phyloP scores from a whole-genome alignment of 1,284 basidiomycete species.

The Polyporus tsugae region DNA sequence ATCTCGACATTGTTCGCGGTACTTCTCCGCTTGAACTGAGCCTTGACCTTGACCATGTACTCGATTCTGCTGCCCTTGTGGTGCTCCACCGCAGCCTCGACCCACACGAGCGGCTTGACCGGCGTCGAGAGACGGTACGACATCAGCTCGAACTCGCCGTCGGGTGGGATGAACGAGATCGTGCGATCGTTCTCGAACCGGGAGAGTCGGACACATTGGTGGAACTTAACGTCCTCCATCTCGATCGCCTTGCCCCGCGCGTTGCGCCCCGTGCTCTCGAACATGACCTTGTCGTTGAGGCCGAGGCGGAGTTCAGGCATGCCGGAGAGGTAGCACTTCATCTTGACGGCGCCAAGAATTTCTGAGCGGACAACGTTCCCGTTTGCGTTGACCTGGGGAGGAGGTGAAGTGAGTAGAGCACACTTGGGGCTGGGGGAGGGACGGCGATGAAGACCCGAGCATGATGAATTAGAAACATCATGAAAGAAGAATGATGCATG shows the following conservation, averaged over 20 bases:
- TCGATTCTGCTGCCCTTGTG: conserved; percentile 95
- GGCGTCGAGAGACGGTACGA: conserved; percentile 95
- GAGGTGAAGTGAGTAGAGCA: background rate
- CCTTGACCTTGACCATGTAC: conserved; percentile 98
- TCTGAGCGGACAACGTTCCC: conserved; percentile 98
- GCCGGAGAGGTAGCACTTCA: conserved; percentile 99
- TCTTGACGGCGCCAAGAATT: conserved; percentile 97
- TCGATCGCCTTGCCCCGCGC: conserved; percentile 98
- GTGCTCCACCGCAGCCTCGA: conserved; percentile 95
- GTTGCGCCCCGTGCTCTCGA: conserved; percentile 95
- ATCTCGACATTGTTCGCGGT: conserved; percentile 99
- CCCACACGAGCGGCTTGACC: conserved; percentile 98
- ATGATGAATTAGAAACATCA: background rate
- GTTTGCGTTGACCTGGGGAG: conserved; percentile 87
- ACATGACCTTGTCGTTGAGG: conserved; percentile 99
- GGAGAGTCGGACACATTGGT: conserved; percentile 99
- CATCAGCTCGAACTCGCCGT: conserved; percentile 99
- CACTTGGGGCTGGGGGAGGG: background rate
- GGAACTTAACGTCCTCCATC: conserved; percentile 99
- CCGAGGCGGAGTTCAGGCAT: conserved; percentile 98
- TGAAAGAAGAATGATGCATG: background rate
- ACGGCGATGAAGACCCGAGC: no score
- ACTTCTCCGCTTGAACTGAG: conserved; percentile 96
- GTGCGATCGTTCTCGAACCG: conserved; percentile 99
- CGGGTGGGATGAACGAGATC: conserved; percentile 98